Evolutionary conservation across 306 rosid genomes (phyloP), one percentile per base, ranked within the genome.

Genomic region (Vigna hirtella): DNA sequence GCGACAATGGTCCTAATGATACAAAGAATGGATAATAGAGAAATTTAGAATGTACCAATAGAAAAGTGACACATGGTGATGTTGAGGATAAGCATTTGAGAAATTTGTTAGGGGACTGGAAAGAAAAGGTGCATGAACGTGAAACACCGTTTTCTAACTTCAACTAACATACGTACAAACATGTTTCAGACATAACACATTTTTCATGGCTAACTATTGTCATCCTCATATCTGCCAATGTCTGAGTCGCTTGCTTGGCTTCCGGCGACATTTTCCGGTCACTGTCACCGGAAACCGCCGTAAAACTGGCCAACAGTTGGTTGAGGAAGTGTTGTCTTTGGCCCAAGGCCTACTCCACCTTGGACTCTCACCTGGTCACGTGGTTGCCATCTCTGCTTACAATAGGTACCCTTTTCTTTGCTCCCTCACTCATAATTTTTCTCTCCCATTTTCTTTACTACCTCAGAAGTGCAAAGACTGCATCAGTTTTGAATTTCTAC

Each of bases 141-240:
- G 48, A 40, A 63, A 63, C 14, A 3, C 12, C 6, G 0, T 45
- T 16, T 63, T 34, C 47, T 13, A 6, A 67, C 14, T 4, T 18
- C 5, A 66, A 40, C 50, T 20, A 11, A 18, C 16, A 17, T 38
- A 12, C 12, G 2, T 42, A 7, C 7, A 59, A 4, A 17, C 17
- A n/a, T 34, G 10, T 9, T 65, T 65, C 51, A 63, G 16, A 63
- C 61, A 16, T 14, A 28, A 1, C 1, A 4, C 13, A 18, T 7
- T 24, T 30, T 45, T 16, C 59, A 93, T 91, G 96, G 74, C 76
- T 10, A 86, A 52, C 55, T 85, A 69, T 83, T 84, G 86, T 0
- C 66, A 66, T 8, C 76, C 83, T 70, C 98, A 95, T 73, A 89
- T 95, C 63, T 92, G 98, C 73, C 93, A 89, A 30, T 95, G 98